Percentiles rank a stretch among this genome's conserved stretches.
phyloP scores from a whole-genome alignment of 2,329 filamentous ascomycete genomes.

The Talaromyces sp. region DNA sequence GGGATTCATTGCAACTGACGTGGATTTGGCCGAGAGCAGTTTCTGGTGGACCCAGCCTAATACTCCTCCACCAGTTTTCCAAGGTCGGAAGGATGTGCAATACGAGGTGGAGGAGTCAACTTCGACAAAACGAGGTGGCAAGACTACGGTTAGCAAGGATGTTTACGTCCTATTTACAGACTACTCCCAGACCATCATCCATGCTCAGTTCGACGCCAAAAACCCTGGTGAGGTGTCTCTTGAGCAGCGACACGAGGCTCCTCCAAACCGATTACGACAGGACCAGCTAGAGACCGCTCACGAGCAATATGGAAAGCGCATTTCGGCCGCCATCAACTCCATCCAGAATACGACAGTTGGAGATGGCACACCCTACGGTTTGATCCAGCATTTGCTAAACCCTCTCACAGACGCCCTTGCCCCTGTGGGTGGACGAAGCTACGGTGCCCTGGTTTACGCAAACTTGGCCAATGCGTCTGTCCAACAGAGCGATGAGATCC shows the following conservation, averaged over 20 bases:
- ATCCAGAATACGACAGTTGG: constrained; percentile 78
- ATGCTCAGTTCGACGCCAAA: constrained; percentile 69
- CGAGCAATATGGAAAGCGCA: constrained; percentile 70
- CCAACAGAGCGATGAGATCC: constrained; percentile 85
- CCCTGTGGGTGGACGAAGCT: constrained; percentile 82
- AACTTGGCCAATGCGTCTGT: constrained; percentile 94
- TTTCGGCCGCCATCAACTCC: constrained; percentile 62
- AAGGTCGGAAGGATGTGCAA: constrained; percentile 75
- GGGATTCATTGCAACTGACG: constrained; percentile 79
- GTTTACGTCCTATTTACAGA: constrained; percentile 89
- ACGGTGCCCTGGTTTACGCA: constrained; percentile 86
- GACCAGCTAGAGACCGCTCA: constrained; percentile 90
- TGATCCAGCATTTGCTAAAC: constrained; percentile 74
- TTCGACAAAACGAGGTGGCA: constrained; percentile 63
- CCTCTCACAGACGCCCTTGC: constrained; percentile 68
- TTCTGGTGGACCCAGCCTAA: constrained; percentile 86
- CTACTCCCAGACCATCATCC: constrained; percentile 91
- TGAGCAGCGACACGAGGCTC: constrained; percentile 80
- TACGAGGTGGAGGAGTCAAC: constrained; percentile 76
- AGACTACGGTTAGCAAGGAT: constrained; percentile 68
- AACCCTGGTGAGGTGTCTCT: constrained; percentile 68
- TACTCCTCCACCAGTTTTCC: constrained; percentile 72
- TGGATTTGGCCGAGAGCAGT: constrained; percentile 69
- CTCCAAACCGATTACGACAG: constrained; percentile 75
- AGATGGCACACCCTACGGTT: constrained; percentile 72